Evolutionary conservation across 495 filamentous ascomycete species (phyloP).

Genomic region (Choiromyces venosus): DNA sequence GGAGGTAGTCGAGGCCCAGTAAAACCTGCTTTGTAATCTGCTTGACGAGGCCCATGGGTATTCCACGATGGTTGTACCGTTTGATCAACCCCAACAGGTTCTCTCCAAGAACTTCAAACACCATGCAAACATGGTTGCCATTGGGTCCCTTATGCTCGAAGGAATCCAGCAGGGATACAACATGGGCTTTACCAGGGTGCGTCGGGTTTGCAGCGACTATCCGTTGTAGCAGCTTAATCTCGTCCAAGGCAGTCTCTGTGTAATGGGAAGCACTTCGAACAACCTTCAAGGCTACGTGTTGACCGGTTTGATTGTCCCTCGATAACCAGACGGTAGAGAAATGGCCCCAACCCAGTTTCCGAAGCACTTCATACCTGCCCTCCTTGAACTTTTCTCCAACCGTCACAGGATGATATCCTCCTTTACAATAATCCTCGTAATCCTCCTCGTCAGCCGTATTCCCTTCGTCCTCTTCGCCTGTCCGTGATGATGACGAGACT

Average conservation of each 20-base stretch:
- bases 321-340: constrained; percentile 99
- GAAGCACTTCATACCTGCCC: constrained; percentile 89
- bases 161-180: constrained; percentile 90
- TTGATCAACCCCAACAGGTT: constrained; percentile 95
- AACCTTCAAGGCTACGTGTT: constrained; percentile 96
- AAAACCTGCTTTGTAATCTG: constrained; percentile 98
- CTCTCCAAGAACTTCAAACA: constrained; percentile 95
- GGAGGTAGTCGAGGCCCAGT: constrained; percentile 89
- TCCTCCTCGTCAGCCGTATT: constrained; percentile 97
- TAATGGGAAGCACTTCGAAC: constrained; percentile 96
- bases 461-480: constrained; percentile 75
- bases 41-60: constrained; percentile 91
- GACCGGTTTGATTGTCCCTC: constrained; percentile 79
- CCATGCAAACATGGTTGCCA: constrained; percentile 97
- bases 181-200: constrained; percentile 88
- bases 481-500: constrained; percentile 38
- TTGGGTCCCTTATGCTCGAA: constrained; percentile 98
- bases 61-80: constrained; percentile 94
- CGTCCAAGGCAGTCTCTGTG: constrained; percentile 96
- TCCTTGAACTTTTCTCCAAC: constrained; percentile 97
- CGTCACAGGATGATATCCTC: constrained; percentile 89
- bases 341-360: constrained; percentile 97
- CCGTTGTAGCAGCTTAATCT: constrained; percentile 95
- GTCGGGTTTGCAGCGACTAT: constrained; percentile 91
- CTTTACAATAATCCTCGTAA: constrained; percentile 98